phyloP scores from a whole-genome alignment of 2,329 filamentous ascomycete species.

The Alternaria sp. region DNA sequence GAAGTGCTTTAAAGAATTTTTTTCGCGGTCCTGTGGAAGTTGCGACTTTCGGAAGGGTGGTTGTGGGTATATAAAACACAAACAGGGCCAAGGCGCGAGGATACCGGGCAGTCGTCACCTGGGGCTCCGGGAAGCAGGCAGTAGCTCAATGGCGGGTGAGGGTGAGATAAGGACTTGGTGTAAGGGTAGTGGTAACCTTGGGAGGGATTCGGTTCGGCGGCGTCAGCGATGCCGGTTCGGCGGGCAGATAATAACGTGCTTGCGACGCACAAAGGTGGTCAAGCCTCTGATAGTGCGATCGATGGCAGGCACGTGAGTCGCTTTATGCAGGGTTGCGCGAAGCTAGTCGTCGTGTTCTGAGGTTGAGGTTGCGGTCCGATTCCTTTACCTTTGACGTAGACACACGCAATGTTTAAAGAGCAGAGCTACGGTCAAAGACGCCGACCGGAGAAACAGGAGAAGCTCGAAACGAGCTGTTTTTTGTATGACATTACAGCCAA shows the following conservation, averaged over 20 bases:
- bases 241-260: constrained; percentile 26
- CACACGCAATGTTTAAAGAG: not conserved
- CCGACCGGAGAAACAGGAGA: constrained; percentile 45
- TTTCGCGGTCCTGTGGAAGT: not conserved
- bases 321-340: constrained; percentile 30
- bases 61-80: constrained; percentile 29
- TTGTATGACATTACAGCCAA: constrained; percentile 36
- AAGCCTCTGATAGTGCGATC: constrained; percentile 22
- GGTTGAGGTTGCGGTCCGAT: constrained; percentile 10
- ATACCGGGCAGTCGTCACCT: constrained; percentile 17
- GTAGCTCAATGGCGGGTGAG: constrained; percentile 19
- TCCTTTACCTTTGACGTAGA: constrained; percentile 13
- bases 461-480: constrained; percentile 20
- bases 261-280: constrained; percentile 7
- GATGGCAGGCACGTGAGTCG: constrained; percentile 31
- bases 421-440: constrained; percentile 16
- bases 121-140: constrained; percentile 8
- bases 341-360: constrained; percentile 9
- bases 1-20: not conserved
- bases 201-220: constrained; percentile 19
- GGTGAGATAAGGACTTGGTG: constrained; percentile 32
- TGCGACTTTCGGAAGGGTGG: constrained; percentile 12
- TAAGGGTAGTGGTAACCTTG: constrained; percentile 14
- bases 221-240: constrained; percentile 31
- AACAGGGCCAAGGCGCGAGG: constrained; percentile 24